phyloP scores from a whole-genome alignment of 192 early-diverging fungal genomes.

The Coemansia sp. region DNA sequence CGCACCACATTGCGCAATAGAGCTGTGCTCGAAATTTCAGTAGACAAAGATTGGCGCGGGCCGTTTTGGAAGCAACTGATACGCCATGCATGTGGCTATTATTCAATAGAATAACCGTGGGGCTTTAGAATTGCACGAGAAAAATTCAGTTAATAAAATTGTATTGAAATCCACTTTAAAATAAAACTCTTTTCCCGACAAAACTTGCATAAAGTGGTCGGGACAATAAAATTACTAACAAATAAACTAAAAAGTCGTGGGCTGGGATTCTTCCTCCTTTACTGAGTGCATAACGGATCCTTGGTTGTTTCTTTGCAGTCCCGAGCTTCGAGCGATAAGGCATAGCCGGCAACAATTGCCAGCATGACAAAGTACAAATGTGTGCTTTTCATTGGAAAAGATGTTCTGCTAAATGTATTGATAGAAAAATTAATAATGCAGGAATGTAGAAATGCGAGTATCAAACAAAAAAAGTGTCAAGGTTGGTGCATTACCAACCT shows the following conservation, averaged over 20 bases:
- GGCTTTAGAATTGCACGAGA: background rate
- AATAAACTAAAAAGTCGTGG: background rate
- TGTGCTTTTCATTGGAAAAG: background rate
- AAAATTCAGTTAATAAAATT: too few species aligned
- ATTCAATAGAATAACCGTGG: too few species aligned
- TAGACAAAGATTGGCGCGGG: too few species aligned
- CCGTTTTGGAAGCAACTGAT: background rate
- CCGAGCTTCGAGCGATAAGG: constrained; percentile 8
- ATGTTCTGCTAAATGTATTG: background rate
- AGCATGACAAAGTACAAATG: constrained; percentile 1
- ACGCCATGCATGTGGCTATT: background rate
- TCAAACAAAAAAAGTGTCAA: background rate
- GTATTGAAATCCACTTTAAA: background rate
- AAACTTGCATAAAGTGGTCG: too few species aligned
- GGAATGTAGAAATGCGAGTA: background rate
- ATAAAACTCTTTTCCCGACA: too few species aligned
- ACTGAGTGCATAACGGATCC: constrained; percentile 47
- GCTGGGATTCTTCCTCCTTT: background rate
- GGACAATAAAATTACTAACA: background rate
- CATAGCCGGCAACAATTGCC: constrained; percentile 7
- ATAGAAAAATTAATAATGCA: background rate
- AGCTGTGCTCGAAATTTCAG: too few species aligned
- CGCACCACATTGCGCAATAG: too few species aligned
- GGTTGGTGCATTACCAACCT: background rate
- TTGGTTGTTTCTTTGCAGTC: constrained; percentile 50